Evolutionary conservation across 1,284 basidiomycete genomes (phyloP), one percentile per base, ranked within the genome.

Genomic region (Xerocomus minutiporus): DNA sequence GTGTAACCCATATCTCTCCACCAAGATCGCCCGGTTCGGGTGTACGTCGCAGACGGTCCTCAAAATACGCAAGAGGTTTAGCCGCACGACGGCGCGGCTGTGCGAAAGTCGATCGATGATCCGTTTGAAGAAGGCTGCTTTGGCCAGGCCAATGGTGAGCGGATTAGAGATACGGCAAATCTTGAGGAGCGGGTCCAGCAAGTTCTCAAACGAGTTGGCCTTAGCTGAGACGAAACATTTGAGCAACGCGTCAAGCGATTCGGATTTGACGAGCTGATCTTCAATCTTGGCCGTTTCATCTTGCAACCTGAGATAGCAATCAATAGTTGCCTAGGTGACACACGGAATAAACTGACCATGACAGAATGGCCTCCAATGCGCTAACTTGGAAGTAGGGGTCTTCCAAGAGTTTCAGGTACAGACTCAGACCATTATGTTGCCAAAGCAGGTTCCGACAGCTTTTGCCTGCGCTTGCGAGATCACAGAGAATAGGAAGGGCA

Each of bases 381-480:
- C 88, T 91, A 56, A 95, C 90, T 67, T 95, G 91, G 84, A 97
- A 99, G 73, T 97, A 97, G 0, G 93, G 90, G 65, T 99, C 95
- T 38, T 86, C 83, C 42, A 98, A 75, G 31, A 99, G 77, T 57
- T 83, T 81, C 55, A 97, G 73, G 66, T 97, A 99, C 74, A 97
- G 75, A 46, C 70, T 66, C 42, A 96, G 72, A 31, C 92, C 91
- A 60, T 92, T 84, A 60, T 93, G 85, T 65, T 94, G 90, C 93
- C 93, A 94, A 47, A 97, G 71, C 48, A 94, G 65, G 39, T 85
- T 87, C 32, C 94, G 79, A 63, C 92, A 93, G 49, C 86, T 90
- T 75, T 96, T 97, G 48, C 93, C 92, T 1, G 94, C 92, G 67
- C 90, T 91, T 1, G 93, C 91, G 42, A 98, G 80, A 66, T 97